Percentiles rank a stretch among this genome's conserved stretches.
Conservation (phyloP, 192 early-diverging fungal genomes). For the Backusella morwellensis region DNA sequence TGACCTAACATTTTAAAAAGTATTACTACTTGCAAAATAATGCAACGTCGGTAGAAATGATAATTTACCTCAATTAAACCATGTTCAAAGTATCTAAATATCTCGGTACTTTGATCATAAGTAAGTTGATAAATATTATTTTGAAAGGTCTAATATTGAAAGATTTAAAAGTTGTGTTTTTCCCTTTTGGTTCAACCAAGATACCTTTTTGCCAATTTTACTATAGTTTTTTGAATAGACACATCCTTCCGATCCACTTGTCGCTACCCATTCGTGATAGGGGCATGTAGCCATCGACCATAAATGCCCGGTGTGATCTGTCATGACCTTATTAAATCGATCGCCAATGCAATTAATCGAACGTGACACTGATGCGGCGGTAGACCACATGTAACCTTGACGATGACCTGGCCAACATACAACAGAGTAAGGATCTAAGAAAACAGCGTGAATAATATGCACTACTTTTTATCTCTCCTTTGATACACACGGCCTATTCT, state of each 20-base stretch:
- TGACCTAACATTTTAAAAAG: not conserved
- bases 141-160: not conserved
- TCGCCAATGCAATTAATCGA: not conserved
- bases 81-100: not conserved
- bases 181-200: not conserved
- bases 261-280: not conserved
- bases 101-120: not conserved
- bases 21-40: not conserved
- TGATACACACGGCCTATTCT: not conserved
- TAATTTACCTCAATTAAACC: not conserved
- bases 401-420: not conserved
- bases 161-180: not conserved
- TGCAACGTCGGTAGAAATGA: no score
- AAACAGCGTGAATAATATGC: not conserved
- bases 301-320: not conserved
- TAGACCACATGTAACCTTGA: not conserved
- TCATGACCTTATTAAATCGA: not conserved
- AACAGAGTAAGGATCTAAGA: not conserved
- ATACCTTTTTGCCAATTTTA: not conserved
- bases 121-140: slow-evolving; percentile 5
- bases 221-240: not conserved
- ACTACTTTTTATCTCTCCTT: not conserved
- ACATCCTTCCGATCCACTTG: not conserved
- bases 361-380: not conserved
- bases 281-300: slow-evolving; percentile 12